Evolutionary conservation across 2,329 filamentous ascomycete species (phyloP).

Genomic region (Balansia obtecta): DNA sequence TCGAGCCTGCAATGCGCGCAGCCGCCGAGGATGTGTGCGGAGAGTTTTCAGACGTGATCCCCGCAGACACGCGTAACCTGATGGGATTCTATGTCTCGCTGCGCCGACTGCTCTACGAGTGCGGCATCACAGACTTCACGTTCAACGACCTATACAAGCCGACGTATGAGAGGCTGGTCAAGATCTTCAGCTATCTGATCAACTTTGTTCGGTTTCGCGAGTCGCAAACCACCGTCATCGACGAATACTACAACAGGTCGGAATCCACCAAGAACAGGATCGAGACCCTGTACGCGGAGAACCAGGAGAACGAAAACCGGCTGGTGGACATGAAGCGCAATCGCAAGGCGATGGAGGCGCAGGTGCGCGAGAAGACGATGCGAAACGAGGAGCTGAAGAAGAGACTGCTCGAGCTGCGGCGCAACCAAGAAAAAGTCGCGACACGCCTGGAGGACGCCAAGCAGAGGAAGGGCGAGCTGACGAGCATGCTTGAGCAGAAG

Average conservation of each 20-base stretch:
- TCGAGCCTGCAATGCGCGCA: slow-evolving; percentile 90
- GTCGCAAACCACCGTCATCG: slow-evolving; percentile 78
- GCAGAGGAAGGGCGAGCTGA: slow-evolving; percentile 64
- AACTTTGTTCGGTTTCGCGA: slow-evolving; percentile 98
- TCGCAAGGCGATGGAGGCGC: slow-evolving; percentile 65
- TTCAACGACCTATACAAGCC: slow-evolving; percentile 88
- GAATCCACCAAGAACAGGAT: slow-evolving; percentile 80
- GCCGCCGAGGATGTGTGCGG: slow-evolving; percentile 80
- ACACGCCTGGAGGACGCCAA: slow-evolving; percentile 75
- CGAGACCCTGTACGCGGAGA: slow-evolving; percentile 72
- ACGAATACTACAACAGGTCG: slow-evolving; percentile 85
- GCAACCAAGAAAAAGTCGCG: slow-evolving; percentile 71
- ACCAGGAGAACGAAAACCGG: slow-evolving; percentile 72
- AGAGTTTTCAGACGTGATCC: slow-evolving; percentile 73
- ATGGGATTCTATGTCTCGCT: slow-evolving; percentile 92
- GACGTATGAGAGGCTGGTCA: slow-evolving; percentile 78
- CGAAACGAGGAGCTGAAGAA: slow-evolving; percentile 82
- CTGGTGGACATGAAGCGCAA: slow-evolving; percentile 72
- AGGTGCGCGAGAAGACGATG: slow-evolving; percentile 73
- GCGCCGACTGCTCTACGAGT: slow-evolving; percentile 68
- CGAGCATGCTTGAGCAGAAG: slow-evolving; percentile 58
- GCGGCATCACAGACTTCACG: slow-evolving; percentile 85
- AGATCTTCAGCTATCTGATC: slow-evolving; percentile 95
- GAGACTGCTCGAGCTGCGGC: slow-evolving; percentile 64
- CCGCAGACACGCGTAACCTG: slow-evolving; percentile 78